Evolutionary conservation across 2,329 filamentous ascomycete species (phyloP).

Genomic region (Cladosporium cucumerinum): DNA sequence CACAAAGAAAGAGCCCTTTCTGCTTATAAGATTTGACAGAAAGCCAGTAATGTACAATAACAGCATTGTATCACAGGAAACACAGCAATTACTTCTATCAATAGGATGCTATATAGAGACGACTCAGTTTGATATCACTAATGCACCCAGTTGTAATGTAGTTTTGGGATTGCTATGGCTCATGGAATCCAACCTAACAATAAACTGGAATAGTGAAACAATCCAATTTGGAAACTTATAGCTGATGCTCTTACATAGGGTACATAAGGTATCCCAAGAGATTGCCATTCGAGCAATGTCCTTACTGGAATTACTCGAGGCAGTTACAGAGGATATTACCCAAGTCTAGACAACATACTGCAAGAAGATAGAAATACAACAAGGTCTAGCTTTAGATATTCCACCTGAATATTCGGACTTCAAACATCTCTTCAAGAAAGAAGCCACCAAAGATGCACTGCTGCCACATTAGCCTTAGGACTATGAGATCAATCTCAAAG

Average conservation of each 20-base stretch:
- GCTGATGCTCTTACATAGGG: neutral
- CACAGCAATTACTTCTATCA: neutral
- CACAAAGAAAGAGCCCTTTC: neutral
- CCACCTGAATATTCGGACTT: no score
- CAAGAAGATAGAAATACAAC: neutral
- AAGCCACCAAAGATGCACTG: no score
- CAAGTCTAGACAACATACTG: neutral
- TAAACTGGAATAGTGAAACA: neutral
- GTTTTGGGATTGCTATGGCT: neutral
- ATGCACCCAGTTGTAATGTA: neutral
- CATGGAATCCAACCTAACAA: neutral
- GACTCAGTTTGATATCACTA: neutral
- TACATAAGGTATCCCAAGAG: neutral
- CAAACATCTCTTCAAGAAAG: no score
- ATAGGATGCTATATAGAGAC: neutral
- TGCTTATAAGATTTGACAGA: neutral
- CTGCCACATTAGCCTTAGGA: no score
- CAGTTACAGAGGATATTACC: neutral
- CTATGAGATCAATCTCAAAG: neutral
- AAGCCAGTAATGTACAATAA: neutral
- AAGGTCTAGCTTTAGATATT: no score
- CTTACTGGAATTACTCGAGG: neutral
- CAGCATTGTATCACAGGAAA: neutral
- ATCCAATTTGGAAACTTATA: neutral
- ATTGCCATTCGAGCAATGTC: neutral